Evolutionary conservation across 2,329 filamentous ascomycete species (phyloP).

Genomic region (Epichloe uncinata): DNA sequence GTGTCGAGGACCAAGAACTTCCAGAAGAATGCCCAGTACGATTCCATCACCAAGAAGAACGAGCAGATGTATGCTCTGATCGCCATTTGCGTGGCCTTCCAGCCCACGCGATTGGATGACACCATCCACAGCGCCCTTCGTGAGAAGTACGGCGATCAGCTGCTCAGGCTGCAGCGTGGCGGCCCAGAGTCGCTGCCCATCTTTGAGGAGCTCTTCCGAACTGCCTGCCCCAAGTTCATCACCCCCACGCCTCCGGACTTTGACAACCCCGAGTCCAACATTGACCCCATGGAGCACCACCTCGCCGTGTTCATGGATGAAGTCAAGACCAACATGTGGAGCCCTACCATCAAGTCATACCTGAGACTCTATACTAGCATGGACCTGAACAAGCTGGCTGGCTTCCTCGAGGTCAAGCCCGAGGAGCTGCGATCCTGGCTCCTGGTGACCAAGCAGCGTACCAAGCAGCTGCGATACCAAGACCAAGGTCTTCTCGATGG

Average conservation of each 20-base stretch:
- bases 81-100: slow-evolving; percentile 96
- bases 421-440: slow-evolving; percentile 91
- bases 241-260: slow-evolving; percentile 94
- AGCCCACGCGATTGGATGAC: slow-evolving; percentile 93
- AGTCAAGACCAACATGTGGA: slow-evolving; percentile 98
- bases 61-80: slow-evolving; percentile 99
- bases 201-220: slow-evolving; percentile 96
- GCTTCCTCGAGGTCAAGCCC: slow-evolving; percentile 93
- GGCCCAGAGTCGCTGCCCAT: slow-evolving; percentile 90
- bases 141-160: slow-evolving; percentile 98
- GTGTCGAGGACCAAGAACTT: slow-evolving; percentile 99
- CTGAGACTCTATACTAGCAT: slow-evolving; percentile 98
- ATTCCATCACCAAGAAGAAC: slow-evolving; percentile 99
- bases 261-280: slow-evolving; percentile 88
- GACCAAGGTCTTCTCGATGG: slow-evolving; percentile 82
- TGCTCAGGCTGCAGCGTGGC: slow-evolving; percentile 89
- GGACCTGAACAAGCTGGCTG: slow-evolving; percentile 95
- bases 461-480: slow-evolving; percentile 87
- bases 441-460: slow-evolving; percentile 96
- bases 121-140: slow-evolving; percentile 96
- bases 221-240: slow-evolving; percentile 99
- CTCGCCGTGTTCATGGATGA: slow-evolving; percentile 98
- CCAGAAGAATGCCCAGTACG: slow-evolving; percentile 97
- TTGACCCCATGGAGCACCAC: slow-evolving; percentile 96
- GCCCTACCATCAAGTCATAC: slow-evolving; percentile 95